Evolutionary conservation across 176 grass and related monocot species (phyloP).

Genomic region (Hsuehochloa calcarea): DNA sequence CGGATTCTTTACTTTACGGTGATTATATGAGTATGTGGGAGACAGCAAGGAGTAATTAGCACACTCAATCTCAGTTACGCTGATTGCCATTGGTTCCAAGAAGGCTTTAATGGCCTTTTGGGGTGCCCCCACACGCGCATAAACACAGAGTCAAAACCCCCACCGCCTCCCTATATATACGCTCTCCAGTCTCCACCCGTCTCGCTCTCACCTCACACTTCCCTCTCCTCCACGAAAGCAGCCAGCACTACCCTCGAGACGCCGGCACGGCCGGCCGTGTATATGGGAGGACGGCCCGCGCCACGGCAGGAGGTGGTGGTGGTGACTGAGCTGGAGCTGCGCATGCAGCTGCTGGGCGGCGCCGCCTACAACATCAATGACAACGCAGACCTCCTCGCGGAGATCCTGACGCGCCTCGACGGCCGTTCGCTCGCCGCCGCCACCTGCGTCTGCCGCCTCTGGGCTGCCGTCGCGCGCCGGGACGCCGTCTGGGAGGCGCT

Average conservation of each 20-base stretch:
- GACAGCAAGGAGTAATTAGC: constrained; percentile 17
- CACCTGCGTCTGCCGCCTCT: constrained; percentile 69
- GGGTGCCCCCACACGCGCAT: constrained; percentile 4
- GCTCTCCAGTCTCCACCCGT: constrained; percentile 5
- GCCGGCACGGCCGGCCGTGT: not conserved
- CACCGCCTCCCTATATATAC: constrained; percentile 48
- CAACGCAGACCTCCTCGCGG: constrained; percentile 77
- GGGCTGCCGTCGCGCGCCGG: constrained; percentile 52
- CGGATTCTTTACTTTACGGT: constrained; percentile 6
- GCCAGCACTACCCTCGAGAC: not conserved
- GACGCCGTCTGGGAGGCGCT: constrained; percentile 90
- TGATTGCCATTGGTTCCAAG: constrained; percentile 34
- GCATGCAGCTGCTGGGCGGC: constrained; percentile 33
- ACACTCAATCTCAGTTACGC: not conserved
- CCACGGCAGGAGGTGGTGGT: not conserved
- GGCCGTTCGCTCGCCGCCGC: constrained; percentile 72
- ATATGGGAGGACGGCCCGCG: constrained; percentile 30
- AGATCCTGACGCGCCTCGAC: constrained; percentile 80
- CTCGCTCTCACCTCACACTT: constrained; percentile 5
- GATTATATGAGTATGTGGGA: not conserved
- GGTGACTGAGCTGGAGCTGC: constrained; percentile 34
- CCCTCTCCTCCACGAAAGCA: not conserved
- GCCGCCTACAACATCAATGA: constrained; percentile 73
- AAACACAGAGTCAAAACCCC: constrained; percentile 43
- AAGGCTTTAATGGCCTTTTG: constrained; percentile 30